Evolutionary conservation across 768 basidiomycete species (phyloP), one percentile per base, ranked within the genome.

Genomic region (Lactarius sp.): DNA sequence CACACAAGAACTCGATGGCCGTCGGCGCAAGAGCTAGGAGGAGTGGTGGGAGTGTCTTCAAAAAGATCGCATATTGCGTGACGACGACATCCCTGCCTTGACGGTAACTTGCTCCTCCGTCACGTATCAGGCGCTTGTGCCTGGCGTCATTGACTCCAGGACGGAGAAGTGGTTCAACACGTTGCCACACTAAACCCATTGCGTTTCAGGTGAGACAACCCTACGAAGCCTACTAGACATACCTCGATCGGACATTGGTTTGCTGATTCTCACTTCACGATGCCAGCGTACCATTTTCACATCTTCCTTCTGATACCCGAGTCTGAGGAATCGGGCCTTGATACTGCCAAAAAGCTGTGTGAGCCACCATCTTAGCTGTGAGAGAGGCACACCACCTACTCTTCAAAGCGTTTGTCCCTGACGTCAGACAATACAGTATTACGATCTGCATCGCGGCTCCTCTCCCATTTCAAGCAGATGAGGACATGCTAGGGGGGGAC

Each of bases 241-340:
- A 66, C 66, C 58, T 52, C 66, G 52, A 49, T 59, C 49, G 13
- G 66, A 51, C 50, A 66, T 55, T 13, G 66, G 62, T 50, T 66
- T 66, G 36, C 56, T 59, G 13, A 13, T 37, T 37, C 20, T 49
- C 39, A 66, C 62, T 56, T 66, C 66, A 34, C 37, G 56, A 36
- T 66, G 66, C 12, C 6, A n/a, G 10, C 66, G 50, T 6, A 66
- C 14, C 1, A 47, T n/a, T 27, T 33, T 37, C 41, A 66, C 49
- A 22, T 66, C 66, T 22, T 22, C 44, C 49, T 56, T 46, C 0
- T 9, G 33, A 49, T 66, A 59, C 0, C 57, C 62, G 1, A 56
- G 52, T 6, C 31, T 6, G 27, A 59, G 57, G 18, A 58, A 56
- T 10, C 58, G 49, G 13, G 27, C 20, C 13, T 64, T 55, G 53